These are phyloP conservation scores for Lachancea thermotolerans DNA, from an alignment of 805 yeast species.

Conservation along the genomic window DNA sequence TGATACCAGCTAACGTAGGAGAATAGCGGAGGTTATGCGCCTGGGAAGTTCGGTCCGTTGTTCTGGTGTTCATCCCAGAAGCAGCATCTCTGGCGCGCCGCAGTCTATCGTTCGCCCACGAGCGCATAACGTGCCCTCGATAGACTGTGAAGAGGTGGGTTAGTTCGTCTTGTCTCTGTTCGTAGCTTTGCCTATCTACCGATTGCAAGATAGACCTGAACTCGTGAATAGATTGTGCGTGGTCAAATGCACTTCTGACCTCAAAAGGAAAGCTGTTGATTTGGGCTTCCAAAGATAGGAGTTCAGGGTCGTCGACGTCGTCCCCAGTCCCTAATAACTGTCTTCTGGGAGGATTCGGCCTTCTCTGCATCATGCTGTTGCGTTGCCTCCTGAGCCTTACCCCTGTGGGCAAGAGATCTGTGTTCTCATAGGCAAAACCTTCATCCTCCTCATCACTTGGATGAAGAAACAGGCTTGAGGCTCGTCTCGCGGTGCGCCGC, in stretches of 20 bases:
- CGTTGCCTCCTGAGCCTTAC: neutral
- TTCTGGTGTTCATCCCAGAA: slow-evolving; percentile 1
- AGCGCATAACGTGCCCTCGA: slow-evolving; percentile 14
- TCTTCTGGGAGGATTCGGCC: neutral
- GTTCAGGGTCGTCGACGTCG: slow-evolving; percentile 7
- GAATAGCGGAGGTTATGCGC: neutral
- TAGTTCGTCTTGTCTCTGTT: slow-evolving; percentile 18
- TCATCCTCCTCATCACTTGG: neutral
- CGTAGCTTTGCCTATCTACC: slow-evolving; percentile 18
- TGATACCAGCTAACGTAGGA: neutral
- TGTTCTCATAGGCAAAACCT: neutral
- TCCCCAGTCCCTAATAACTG: neutral
- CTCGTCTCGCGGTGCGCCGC: slow-evolving; percentile 17
- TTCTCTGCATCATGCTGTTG: neutral
- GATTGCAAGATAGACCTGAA: slow-evolving; percentile 18
- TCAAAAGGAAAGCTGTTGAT: slow-evolving; percentile 17
- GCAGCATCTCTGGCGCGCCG: neutral
- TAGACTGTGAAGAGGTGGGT: slow-evolving; percentile 17
- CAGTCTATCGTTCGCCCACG: slow-evolving; percentile 17
- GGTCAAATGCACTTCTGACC: slow-evolving; percentile 21
- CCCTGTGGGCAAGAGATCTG: neutral
- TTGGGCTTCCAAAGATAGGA: slow-evolving; percentile 13
- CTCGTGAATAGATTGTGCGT: slow-evolving; percentile 20
- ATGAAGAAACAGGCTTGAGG: slow-evolving; percentile 9
- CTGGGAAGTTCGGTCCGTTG: neutral